Percentiles rank a stretch among this genome's conserved stretches.
Conservation (phyloP, 805 yeast species). For the Starmerella vitae region DNA sequence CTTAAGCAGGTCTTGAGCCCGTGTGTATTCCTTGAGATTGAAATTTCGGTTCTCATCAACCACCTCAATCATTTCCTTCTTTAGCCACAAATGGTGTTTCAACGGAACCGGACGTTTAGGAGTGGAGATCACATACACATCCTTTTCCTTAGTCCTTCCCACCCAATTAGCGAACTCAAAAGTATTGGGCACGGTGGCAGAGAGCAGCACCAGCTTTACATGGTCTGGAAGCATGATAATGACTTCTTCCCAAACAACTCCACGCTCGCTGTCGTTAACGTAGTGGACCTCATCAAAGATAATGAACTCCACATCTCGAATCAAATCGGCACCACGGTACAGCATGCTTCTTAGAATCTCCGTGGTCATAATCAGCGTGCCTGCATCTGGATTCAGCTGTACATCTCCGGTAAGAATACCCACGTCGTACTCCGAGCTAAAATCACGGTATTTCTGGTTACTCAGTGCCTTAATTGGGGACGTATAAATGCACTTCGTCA, state of each 20-base stretch:
- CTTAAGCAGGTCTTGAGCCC: constrained; percentile 4
- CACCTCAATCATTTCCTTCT: constrained; percentile 54
- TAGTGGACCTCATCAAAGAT: constrained; percentile 97
- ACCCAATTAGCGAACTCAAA: constrained; percentile 98
- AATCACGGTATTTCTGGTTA: constrained; percentile 82
- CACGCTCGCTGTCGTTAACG: constrained; percentile 91
- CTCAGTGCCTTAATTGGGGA: constrained; percentile 89
- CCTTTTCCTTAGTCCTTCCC: constrained; percentile 91
- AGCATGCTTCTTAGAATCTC: constrained; percentile 92
- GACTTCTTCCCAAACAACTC: constrained; percentile 99
- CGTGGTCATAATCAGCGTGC: constrained; percentile 93
- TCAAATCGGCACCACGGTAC: constrained; percentile 89
- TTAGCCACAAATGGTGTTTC: constrained; percentile 77
- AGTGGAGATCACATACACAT: constrained; percentile 90
- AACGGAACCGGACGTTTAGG: constrained; percentile 94
- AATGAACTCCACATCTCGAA: constrained; percentile 93
- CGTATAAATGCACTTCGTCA: constrained; percentile 94
- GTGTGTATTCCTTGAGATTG: constrained; percentile 42
- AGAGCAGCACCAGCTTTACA: constrained; percentile 74
- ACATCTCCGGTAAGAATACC: constrained; percentile 97
- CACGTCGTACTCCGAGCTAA: constrained; percentile 65
- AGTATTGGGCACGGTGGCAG: constrained; percentile 98
- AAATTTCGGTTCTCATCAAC: constrained; percentile 65
- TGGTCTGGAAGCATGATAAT: constrained; percentile 96
- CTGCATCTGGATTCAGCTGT: constrained; percentile 91